Evolutionary conservation across 805 yeast genomes (phyloP).

Genomic region (Candida ascalaphidarum): DNA sequence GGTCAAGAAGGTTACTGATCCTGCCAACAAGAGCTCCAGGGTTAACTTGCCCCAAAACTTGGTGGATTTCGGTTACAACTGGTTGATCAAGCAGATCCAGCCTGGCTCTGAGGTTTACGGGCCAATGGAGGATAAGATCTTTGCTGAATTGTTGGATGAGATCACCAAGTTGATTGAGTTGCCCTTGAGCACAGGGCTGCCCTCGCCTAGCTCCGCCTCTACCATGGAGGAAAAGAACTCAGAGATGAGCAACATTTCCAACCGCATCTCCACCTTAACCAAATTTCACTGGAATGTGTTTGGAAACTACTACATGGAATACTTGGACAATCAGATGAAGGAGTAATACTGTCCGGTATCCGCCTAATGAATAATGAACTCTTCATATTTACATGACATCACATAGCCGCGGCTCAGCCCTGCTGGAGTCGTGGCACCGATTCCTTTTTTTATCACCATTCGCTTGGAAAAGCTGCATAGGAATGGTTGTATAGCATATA

Average conservation of each 20-base stretch:
- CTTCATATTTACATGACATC: neutral
- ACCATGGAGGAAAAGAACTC: slow-evolving; percentile 1
- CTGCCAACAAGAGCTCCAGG: slow-evolving; percentile 4
- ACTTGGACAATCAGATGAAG: slow-evolving; percentile 5
- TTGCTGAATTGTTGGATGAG: slow-evolving; percentile 39
- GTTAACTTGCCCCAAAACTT: slow-evolving; percentile 24
- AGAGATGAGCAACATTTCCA: slow-evolving; percentile 51
- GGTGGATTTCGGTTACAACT: slow-evolving; percentile 58
- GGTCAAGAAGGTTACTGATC: slow-evolving; percentile 27
- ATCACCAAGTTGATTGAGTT: slow-evolving; percentile 13
- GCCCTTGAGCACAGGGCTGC: too few species aligned
- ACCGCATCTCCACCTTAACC: slow-evolving; percentile 55
- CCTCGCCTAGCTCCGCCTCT: neutral
- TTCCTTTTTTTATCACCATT: too few species aligned
- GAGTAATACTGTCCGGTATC: neutral
- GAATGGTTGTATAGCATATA: too few species aligned
- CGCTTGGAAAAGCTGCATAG: too few species aligned
- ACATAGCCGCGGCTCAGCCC: too few species aligned
- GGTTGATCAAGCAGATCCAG: slow-evolving; percentile 82
- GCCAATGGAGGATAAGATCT: slow-evolving; percentile 60
- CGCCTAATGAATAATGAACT: neutral
- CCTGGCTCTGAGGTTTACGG: slow-evolving; percentile 73
- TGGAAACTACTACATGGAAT: slow-evolving; percentile 55
- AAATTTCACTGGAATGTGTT: slow-evolving; percentile 82
- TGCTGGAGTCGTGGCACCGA: too few species aligned